Evolutionary conservation across 768 basidiomycete species (phyloP), one percentile per base, ranked within the genome.

Genomic region (Clitopilus passeckerianus): DNA sequence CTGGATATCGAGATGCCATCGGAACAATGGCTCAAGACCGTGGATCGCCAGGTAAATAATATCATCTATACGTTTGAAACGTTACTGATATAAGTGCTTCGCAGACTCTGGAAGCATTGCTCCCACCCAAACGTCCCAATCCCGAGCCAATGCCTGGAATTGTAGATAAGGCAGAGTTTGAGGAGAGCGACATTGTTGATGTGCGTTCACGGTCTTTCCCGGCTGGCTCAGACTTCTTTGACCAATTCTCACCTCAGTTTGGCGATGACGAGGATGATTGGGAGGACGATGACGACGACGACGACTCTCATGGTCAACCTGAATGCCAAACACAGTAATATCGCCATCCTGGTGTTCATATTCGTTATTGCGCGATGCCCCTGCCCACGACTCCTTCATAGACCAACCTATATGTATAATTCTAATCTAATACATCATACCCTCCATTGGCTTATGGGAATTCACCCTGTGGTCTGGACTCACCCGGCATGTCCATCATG

Each of bases 1-100:
- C 82, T 97, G 57, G 83, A 89, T 58, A 80, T 98, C 56, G 95
- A 97, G 73, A 94, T 95, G 92, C 95, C 95, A 12, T 77, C 79
- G 59, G 78, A 81, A 54, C 76, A 85, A 43, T 98, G 95, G 95
- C 74, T 94, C 27, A 79, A 75, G 63, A 80, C 76, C 2, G 75
- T 89, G 27, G 87, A 94, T 66, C 68, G 68, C 50, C 74, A 80
- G 71, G 93, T 91, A 62, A 61, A 56, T 55, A 12, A 20, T 35
- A 34, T 16, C 41, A 23, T 50, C 18, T 24, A 6, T 14, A 44
- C 15, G n/a, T 58, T 34, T 62, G 59, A 46, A 53, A 24, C 23
- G 34, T 50, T 3, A 7, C 27, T 30, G 27, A 30, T 30, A 3
- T 3, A 30, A 43, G 34, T 50, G 15, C 6, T 14, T 14, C 41